phyloP scores from a whole-genome alignment of 2,329 filamentous ascomycete species.

The Monosporascus sp. region DNA sequence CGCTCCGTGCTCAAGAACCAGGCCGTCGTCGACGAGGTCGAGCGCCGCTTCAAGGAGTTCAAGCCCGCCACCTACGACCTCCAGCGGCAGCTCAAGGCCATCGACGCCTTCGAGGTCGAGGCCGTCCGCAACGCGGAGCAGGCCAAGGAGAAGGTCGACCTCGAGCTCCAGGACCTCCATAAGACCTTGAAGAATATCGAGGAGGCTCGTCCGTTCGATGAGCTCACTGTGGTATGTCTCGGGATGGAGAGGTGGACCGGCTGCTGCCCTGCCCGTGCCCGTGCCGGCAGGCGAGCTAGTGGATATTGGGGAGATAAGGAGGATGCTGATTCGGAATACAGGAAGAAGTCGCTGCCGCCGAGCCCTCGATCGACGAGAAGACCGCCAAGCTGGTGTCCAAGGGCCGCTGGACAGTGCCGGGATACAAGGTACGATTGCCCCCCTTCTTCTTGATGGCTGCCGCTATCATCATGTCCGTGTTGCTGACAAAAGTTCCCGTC shows the following conservation, averaged over 20 bases:
- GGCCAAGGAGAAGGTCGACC: constrained; percentile 93
- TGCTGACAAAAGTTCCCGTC: constrained; percentile 38
- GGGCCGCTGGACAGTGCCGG: constrained; percentile 96
- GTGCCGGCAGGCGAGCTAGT: neutral
- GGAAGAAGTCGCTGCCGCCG: constrained; percentile 92
- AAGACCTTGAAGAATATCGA: constrained; percentile 97
- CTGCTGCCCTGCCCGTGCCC: constrained; percentile 3
- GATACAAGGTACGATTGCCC: constrained; percentile 79
- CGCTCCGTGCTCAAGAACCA: constrained; percentile 91
- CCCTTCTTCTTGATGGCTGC: neutral
- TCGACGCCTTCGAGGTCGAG: constrained; percentile 96
- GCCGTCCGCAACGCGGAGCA: constrained; percentile 94
- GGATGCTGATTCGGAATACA: constrained; percentile 35
- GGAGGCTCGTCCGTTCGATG: constrained; percentile 89
- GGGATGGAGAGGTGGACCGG: no score
- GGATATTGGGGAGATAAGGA: constrained; percentile 3
- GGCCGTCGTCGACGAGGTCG: constrained; percentile 91
- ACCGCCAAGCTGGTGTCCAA: constrained; percentile 90
- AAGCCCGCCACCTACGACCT: constrained; percentile 93
- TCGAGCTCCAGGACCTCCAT: constrained; percentile 88
- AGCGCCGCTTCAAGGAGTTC: constrained; percentile 89
- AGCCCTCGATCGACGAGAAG: constrained; percentile 97
- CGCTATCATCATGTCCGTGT: neutral
- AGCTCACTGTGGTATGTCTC: constrained; percentile 88
- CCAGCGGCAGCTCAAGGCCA: constrained; percentile 89